These are phyloP conservation scores for Trichosporon sp. DNA, from an alignment of 1,284 basidiomycete species.

Conservation along the genomic window DNA sequence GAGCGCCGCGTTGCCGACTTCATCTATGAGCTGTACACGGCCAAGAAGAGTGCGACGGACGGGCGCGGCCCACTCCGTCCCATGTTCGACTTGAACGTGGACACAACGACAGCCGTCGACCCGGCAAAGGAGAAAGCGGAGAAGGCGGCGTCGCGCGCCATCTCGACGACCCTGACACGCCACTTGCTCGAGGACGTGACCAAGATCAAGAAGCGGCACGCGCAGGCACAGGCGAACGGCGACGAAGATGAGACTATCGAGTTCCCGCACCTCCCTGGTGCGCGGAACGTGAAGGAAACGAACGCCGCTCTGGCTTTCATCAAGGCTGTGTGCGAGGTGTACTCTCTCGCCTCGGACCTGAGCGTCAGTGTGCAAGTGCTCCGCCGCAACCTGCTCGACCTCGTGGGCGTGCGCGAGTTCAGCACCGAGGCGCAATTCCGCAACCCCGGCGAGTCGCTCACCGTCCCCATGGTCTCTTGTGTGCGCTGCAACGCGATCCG, in stretches of 20 bases:
- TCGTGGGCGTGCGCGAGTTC: constrained; percentile 87
- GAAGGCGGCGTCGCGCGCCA: constrained; percentile 70
- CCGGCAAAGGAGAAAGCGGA: constrained; percentile 70
- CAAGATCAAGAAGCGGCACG: constrained; percentile 68
- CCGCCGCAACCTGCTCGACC: constrained; percentile 84
- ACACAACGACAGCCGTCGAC: constrained; percentile 61
- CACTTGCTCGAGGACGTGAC: constrained; percentile 75
- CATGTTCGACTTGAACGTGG: constrained; percentile 65
- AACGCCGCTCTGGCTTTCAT: constrained; percentile 87
- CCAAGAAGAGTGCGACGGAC: constrained; percentile 66
- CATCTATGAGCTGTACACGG: constrained; percentile 78
- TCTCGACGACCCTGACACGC: constrained; percentile 78
- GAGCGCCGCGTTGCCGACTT: constrained; percentile 74
- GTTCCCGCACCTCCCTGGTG: constrained; percentile 88
- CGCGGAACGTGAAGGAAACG: constrained; percentile 57
- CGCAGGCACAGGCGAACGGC: constrained; percentile 63
- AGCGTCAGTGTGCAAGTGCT: constrained; percentile 83
- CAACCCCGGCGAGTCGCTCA: constrained; percentile 91
- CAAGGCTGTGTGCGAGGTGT: constrained; percentile 83
- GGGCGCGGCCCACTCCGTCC: constrained; percentile 72
- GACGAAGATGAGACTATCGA: constrained; percentile 63
- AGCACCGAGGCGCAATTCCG: constrained; percentile 78
- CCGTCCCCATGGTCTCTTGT: constrained; percentile 85
- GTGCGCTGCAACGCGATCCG: constrained; percentile 83
- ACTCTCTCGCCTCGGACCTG: constrained; percentile 75